Base-by-base conservation (phyloP, 805 yeast genomes). In the Monosporozyma aerobia region DNA sequence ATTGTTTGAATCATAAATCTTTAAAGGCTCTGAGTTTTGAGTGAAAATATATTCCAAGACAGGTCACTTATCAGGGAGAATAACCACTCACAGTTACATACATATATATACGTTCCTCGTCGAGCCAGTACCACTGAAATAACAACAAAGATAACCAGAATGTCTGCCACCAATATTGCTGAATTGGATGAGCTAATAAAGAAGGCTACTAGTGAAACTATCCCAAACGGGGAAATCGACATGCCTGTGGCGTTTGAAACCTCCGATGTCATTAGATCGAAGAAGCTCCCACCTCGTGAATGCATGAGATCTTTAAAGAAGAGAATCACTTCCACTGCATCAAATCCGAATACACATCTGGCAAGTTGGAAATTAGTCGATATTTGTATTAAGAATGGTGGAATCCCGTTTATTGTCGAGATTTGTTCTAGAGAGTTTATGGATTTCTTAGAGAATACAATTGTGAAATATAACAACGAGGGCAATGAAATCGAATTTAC, bases 311-410 rank as follows among this genome's bases (percentile, higher is more conserved):
- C 83, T n/a, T 70, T 92, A 55, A 89, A 89, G 73, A 83, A 81
- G 59, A 77, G 96, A 49, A 72, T 90, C 19, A 73, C 83, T 29
- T 66, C 71, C 33, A 78, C 82, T 23, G 72, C 74, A 52, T 43
- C 56, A 5, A 90, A 90, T 64, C 96, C 97, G 10, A 90, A 90
- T 66, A 79, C 83, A 9, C 87, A 87, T 62, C 75, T 82, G 29
- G 79, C 94, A 5, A 75, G 90, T 0, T 76, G 94, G 63, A 86
- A 85, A 62, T 73, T 94, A 56, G 75, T 85, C 33, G 98, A 94
- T 61, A 77, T 88, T 47, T 87, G 96, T 69, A 84, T 92, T 52
- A 94, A 94, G 70, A 94, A 94, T 65, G 90, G 97, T 47, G 99
- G 99, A 7, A 74, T 75, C 48, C 95, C 88, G 60, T 90, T 94